A percentile compares a stretch with the other conserved stretches of the same genome.
Conservation (phyloP, 2,329 filamentous ascomycete species). For the Metarhizium album region DNA sequence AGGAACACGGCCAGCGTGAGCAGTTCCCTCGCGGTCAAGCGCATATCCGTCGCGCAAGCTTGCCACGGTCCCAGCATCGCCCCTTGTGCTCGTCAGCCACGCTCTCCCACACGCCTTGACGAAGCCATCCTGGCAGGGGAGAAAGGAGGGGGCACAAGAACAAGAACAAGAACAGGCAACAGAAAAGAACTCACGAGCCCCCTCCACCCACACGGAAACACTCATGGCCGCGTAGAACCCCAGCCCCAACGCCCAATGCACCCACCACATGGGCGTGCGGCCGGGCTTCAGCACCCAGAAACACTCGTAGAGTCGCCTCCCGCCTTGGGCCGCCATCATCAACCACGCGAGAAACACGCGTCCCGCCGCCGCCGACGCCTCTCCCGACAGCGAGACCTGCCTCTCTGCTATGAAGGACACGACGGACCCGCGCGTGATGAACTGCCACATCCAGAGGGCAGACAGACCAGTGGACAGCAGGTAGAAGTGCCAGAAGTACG, state of each 20-base stretch:
- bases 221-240: slow-evolving; percentile 66
- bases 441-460: slow-evolving; percentile 62
- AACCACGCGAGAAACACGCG: slow-evolving; percentile 58
- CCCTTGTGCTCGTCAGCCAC: slow-evolving; percentile 12
- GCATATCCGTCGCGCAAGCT: slow-evolving; percentile 8
- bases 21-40: slow-evolving; percentile 15
- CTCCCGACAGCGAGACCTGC: slow-evolving; percentile 16
- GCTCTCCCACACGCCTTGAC: not conserved
- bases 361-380: slow-evolving; percentile 38
- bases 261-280: slow-evolving; percentile 70
- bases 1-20: slow-evolving; percentile 54
- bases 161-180: not conserved
- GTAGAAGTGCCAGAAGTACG: slow-evolving; percentile 88
- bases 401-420: slow-evolving; percentile 37
- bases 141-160: not conserved
- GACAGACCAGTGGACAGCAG: slow-evolving; percentile 58
- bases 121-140: too few species aligned
- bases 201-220: slow-evolving; percentile 77
- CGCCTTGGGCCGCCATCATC: slow-evolving; percentile 66
- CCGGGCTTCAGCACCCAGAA: slow-evolving; percentile 48
- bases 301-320: slow-evolving; percentile 68
- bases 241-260: slow-evolving; percentile 72
- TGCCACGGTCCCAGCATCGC: slow-evolving; percentile 24
- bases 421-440: slow-evolving; percentile 40
- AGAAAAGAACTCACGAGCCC: slow-evolving; percentile 44